Conservation (phyloP, 164 flowering plant species). For the Annona cherimola region DNA sequence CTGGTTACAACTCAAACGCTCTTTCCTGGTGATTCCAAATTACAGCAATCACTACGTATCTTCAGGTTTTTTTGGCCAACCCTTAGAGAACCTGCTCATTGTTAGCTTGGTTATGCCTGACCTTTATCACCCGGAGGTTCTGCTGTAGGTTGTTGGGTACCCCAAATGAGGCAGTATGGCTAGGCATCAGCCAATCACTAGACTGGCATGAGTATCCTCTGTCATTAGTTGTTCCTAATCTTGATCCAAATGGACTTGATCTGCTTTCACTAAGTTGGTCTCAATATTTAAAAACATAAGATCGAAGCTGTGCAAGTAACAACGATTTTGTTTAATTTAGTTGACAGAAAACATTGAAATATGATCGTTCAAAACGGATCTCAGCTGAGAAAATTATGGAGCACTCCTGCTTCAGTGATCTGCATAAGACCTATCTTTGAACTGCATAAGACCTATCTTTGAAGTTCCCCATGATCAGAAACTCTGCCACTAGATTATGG, state of each 20-base stretch:
- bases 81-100: too few species aligned
- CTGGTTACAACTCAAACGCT: constrained; percentile 74
- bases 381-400: constrained; percentile 87
- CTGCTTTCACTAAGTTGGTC: constrained; percentile 50
- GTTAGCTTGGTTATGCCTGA: not conserved
- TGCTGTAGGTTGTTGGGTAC: constrained; percentile 70
- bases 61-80: constrained; percentile 48
- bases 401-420: constrained; percentile 66
- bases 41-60: constrained; percentile 86
- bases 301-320: too few species aligned
- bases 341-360: constrained; percentile 72
- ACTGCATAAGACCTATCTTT: constrained; percentile 32
- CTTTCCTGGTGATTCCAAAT: constrained; percentile 82
- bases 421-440: constrained; percentile 51
- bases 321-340: not conserved
- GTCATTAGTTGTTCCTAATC: constrained; percentile 54
- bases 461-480: too few species aligned
- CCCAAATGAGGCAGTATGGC: constrained; percentile 81
- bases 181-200: constrained; percentile 67
- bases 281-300: too few species aligned
- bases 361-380: constrained; percentile 62
- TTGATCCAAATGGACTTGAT: constrained; percentile 60
- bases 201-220: constrained; percentile 94
- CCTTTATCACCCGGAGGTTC: too few species aligned
- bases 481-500: too few species aligned